Evolutionary conservation across 805 yeast genomes (phyloP).

Genomic region (Myxozyma nipponensis): DNA sequence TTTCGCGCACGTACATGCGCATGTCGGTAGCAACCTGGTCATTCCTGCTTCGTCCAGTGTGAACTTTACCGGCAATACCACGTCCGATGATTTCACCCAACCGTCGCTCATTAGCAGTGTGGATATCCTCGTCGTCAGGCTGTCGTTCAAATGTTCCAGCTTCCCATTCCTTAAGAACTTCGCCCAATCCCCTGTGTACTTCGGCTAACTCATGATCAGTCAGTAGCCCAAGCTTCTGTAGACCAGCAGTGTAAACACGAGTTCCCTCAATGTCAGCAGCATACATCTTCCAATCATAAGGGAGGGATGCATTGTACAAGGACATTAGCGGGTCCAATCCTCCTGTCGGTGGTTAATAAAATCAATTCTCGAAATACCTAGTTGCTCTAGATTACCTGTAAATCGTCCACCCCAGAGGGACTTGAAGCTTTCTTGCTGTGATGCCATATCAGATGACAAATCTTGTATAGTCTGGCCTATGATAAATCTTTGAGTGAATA

Average conservation of each 20-base stretch:
- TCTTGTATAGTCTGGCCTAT: too few species aligned
- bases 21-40: constrained; percentile 99
- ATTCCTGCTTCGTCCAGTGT: constrained; percentile 98
- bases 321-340: constrained; percentile 98
- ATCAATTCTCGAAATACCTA: background rate
- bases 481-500: too few species aligned
- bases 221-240: constrained; percentile 71
- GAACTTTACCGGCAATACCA: constrained; percentile 93
- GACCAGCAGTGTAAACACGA: constrained; percentile 83
- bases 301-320: constrained; percentile 91
- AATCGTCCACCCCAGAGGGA: constrained; percentile 29
- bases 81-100: constrained; percentile 94
- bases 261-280: constrained; percentile 93
- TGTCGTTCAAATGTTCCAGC: constrained; percentile 61
- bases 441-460: too few species aligned
- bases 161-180: constrained; percentile 80
- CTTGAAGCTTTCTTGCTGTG: constrained; percentile 16
- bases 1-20: constrained; percentile 87
- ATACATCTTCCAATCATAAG: constrained; percentile 93
- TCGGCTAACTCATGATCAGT: constrained; percentile 67
- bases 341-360: constrained; percentile 25
- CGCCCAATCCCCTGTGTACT: constrained; percentile 77
- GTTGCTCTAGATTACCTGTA: constrained; percentile 12
- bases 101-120: constrained; percentile 97
- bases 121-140: constrained; percentile 95